Base-by-base conservation (phyloP, 1,139 yeast genomes). In the Zygoascus hellenicus region DNA sequence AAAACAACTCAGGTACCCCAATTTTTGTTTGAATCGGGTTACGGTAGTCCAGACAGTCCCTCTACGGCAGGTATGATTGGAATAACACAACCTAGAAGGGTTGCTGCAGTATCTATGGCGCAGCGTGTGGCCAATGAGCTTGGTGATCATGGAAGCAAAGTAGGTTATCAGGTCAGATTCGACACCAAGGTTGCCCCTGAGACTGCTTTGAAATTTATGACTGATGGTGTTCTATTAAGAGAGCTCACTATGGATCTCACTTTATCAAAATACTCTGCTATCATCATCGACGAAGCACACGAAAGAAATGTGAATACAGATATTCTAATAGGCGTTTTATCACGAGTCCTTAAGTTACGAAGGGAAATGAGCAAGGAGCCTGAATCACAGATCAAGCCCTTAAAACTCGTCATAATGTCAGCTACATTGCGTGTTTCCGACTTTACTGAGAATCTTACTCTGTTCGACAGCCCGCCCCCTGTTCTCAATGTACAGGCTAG, bases 101-200 rank as follows among this genome's bases (percentile, higher is more conserved):
- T 92, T 49, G 99, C 99, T 4, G 97, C 98, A 0, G 95, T 94
- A 4, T 86, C 97, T 4, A 92, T 94, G 97, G 92, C 98, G 1
- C 76, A 79, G 48, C 83, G 99, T 68, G 96, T 92, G 4, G 74
- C 81, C 0, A 72, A 75, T 38, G 99, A 92, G 64, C 68, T 92
- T 50, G 97, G 97, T 0, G 76, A 82, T 54, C 88, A 84, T 56
- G 83, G 86, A 3, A 65, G 75, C 28, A 72, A 77, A 50, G 98
- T 94, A 10, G 96, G 92, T 9, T 80, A 92, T 62, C 97, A 92
- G 64, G 85, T 94, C 50, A 72, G 99, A 55, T 94, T 94, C 60
- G 98, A 94, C 59, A 76, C 92, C 2, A 78, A 80, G 2, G 77
- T 83, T 4, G 77, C 77, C 49, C 67, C 75, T 13, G 80, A 80